Evolutionary conservation across 75 land plant species (phyloP).

Genomic region (Isoetes taiwanensis): DNA sequence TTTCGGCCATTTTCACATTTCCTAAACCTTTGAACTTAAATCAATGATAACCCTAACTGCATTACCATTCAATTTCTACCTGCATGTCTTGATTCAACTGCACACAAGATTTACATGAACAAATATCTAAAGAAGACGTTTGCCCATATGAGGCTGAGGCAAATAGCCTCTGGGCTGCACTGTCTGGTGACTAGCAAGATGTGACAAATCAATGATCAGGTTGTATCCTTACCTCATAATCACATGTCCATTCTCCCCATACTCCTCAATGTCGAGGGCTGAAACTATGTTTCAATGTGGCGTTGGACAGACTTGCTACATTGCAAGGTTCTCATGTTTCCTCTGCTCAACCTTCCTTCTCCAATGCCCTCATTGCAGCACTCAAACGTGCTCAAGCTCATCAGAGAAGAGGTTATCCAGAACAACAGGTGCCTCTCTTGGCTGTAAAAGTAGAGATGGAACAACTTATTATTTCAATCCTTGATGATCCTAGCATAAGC

Average conservation of each 20-base stretch:
- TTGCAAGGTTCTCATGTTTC: slow-evolving; percentile 12
- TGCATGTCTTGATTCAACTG: too few species aligned
- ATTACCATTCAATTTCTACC: too few species aligned
- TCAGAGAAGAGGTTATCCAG: background rate
- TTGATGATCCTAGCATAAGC: slow-evolving; percentile 2
- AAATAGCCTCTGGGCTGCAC: too few species aligned
- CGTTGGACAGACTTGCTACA: slow-evolving; percentile 62
- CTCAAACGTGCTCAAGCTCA: slow-evolving; percentile 5
- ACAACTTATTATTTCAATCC: slow-evolving; percentile 5
- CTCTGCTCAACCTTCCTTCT: background rate
- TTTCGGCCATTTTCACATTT: too few species aligned
- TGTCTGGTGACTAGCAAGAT: too few species aligned
- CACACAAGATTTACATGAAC: too few species aligned
- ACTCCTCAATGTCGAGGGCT: slow-evolving; percentile 75
- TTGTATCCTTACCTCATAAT: too few species aligned
- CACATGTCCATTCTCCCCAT: slow-evolving; percentile 61
- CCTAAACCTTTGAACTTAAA: too few species aligned
- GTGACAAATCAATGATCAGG: too few species aligned
- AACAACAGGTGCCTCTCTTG: slow-evolving; percentile 6
- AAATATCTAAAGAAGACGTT: too few species aligned
- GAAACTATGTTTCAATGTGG: slow-evolving; percentile 93
- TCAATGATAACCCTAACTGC: too few species aligned
- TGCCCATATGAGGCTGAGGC: too few species aligned
- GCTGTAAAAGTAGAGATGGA: slow-evolving; percentile 6
- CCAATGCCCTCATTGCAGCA: slow-evolving; percentile 4